These are phyloP conservation scores for Neurospora intermedia DNA, from an alignment of 495 filamentous ascomycete genomes.

Conservation along the genomic window DNA sequence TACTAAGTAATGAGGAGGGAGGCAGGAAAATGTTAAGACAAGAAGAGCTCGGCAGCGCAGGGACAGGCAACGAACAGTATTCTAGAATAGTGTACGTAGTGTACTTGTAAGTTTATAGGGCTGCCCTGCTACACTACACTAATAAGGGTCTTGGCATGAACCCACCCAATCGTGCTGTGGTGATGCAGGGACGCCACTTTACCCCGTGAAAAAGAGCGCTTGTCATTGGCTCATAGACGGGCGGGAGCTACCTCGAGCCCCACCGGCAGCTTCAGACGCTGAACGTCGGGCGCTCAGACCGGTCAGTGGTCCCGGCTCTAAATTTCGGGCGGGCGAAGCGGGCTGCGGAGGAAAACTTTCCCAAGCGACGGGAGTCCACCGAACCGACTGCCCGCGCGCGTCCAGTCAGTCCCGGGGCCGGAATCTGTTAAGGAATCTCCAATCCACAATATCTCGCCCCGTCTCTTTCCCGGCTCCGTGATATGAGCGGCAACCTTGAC, in stretches of 20 bases:
- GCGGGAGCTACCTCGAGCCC: background rate
- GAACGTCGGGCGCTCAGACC: conserved; percentile 10
- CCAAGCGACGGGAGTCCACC: background rate
- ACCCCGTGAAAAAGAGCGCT: background rate
- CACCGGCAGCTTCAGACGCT: background rate
- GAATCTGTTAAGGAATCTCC: background rate
- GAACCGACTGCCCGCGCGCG: background rate
- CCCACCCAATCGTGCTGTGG: background rate
- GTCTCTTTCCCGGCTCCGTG: conserved; percentile 3
- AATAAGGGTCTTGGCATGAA: background rate
- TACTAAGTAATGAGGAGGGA: background rate
- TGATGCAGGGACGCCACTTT: background rate
- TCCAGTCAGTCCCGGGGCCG: background rate
- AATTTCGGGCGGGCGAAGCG: background rate
- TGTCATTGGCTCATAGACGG: background rate
- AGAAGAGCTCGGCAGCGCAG: background rate
- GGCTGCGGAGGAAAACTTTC: conserved; percentile 15
- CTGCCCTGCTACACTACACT: background rate
- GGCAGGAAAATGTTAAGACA: background rate
- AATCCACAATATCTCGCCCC: background rate
- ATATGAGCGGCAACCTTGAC: conserved; percentile 5
- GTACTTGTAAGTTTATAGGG: background rate
- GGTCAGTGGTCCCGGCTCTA: conserved; percentile 4
- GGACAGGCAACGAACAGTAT: background rate
- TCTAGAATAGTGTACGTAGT: background rate